Conservation (phyloP, 768 basidiomycete genomes). For the Kwoniella dendrophila region DNA sequence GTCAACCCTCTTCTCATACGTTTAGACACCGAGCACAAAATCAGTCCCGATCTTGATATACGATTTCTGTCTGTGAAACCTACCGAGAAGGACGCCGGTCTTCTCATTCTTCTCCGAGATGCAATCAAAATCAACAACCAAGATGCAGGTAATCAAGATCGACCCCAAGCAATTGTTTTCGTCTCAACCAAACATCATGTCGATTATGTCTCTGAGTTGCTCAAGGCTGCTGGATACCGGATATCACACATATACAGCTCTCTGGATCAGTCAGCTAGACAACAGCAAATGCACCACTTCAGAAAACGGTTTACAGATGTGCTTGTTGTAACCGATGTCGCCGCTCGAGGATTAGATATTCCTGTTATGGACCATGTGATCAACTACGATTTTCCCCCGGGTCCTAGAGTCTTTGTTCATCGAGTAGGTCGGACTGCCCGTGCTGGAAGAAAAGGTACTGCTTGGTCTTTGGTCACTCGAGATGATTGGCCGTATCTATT, state of each 20-base stretch:
- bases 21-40: conserved; percentile 94
- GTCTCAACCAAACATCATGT: conserved; percentile 98
- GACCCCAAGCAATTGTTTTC: conserved; percentile 82
- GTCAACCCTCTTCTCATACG: conserved; percentile 87
- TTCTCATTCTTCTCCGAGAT: conserved; percentile 80
- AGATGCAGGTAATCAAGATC: conserved; percentile 32
- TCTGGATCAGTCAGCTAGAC: conserved; percentile 86
- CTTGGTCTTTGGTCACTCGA: conserved; percentile 89
- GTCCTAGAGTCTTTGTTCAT: conserved; percentile 90
- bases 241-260: conserved; percentile 95
- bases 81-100: conserved; percentile 88
- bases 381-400: conserved; percentile 97
- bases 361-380: conserved; percentile 94
- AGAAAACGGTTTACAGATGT: conserved; percentile 75
- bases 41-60: conserved; percentile 89
- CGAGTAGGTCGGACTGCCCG: conserved; percentile 95
- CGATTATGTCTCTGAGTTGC: conserved; percentile 81
- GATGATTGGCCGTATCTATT: conserved; percentile 84
- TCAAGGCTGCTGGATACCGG: conserved; percentile 78
- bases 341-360: conserved; percentile 96
- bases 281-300: conserved; percentile 87
- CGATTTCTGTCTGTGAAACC: conserved; percentile 91
- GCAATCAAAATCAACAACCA: conserved; percentile 61
- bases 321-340: conserved; percentile 95
- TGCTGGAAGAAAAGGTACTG: conserved; percentile 92